phyloP scores from a whole-genome alignment of 805 yeast genomes.

The Clavispora asparagi region DNA sequence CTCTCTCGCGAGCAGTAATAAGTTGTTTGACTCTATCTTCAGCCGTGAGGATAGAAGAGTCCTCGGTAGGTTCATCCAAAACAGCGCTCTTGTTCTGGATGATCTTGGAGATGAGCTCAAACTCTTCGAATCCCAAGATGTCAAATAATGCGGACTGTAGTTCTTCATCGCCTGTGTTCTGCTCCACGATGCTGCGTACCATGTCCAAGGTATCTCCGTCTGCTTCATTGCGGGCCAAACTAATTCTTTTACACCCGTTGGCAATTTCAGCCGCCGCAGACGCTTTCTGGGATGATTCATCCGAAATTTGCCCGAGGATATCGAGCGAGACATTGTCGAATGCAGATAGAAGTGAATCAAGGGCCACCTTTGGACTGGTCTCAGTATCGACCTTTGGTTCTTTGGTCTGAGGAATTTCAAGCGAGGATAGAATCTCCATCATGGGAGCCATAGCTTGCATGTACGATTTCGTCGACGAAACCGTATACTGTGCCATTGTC shows the following conservation, averaged over 20 bases:
- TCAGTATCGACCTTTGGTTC: constrained; percentile 38
- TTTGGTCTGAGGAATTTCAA: constrained; percentile 20
- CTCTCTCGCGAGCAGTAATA: constrained; percentile 42
- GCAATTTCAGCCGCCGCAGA: constrained; percentile 20
- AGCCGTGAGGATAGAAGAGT: constrained; percentile 39
- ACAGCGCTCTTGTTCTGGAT: constrained; percentile 39
- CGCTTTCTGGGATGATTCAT: constrained; percentile 14
- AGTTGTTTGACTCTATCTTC: constrained; percentile 53
- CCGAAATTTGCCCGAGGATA: constrained; percentile 15
- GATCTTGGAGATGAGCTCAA: constrained; percentile 69
- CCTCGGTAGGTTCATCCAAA: constrained; percentile 1
- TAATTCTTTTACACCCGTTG: constrained; percentile 28
- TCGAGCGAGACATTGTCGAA: constrained; percentile 36
- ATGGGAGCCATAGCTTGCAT: constrained; percentile 75
- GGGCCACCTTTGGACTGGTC: constrained; percentile 18
- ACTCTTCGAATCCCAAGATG: constrained; percentile 77
- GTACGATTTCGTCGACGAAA: constrained; percentile 65
- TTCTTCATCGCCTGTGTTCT: constrained; percentile 46
- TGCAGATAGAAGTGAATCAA: constrained; percentile 30
- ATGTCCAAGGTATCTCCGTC: constrained; percentile 25
- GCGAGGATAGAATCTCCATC: constrained; percentile 41
- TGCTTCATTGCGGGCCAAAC: constrained; percentile 27
- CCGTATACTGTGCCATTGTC: constrained; percentile 38
- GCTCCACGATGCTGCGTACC: constrained; percentile 27
- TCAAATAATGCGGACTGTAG: constrained; percentile 73